These are phyloP conservation scores for Epichloe coenophiala DNA, from an alignment of 2,329 filamentous ascomycete species.

Conservation along the genomic window DNA sequence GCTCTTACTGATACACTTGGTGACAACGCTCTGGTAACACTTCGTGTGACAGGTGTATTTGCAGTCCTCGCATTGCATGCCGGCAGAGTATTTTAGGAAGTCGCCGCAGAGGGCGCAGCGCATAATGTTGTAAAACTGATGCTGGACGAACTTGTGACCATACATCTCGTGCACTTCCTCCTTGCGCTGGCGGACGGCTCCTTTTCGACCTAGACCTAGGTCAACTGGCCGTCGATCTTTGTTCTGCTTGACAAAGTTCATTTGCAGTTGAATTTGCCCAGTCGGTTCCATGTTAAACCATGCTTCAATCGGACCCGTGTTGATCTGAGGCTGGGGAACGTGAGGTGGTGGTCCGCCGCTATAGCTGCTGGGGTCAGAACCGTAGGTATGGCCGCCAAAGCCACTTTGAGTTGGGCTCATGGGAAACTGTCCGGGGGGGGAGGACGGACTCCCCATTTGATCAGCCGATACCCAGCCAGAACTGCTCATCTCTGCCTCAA, in stretches of 20 bases:
- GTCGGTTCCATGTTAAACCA: conserved; percentile 97
- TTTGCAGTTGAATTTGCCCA: conserved; percentile 77
- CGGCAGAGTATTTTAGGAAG: conserved; percentile 95
- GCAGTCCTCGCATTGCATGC: conserved; percentile 99
- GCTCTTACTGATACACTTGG: conserved; percentile 98
- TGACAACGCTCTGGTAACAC: conserved; percentile 92
- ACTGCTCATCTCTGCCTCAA: conserved; percentile 88
- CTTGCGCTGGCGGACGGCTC: conserved; percentile 92
- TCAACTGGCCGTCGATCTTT: conserved; percentile 75
- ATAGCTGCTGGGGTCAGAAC: conserved; percentile 11
- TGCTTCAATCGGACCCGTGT: conserved; percentile 60
- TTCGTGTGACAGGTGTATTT: conserved; percentile 99
- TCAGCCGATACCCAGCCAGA: conserved; percentile 97
- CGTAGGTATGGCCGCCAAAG: conserved; percentile 30
- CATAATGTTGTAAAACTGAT: conserved; percentile 99
- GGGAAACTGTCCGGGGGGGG: conserved; percentile 39
- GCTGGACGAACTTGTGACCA: conserved; percentile 95
- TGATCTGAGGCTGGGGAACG: conserved; percentile 34
- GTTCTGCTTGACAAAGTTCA: conserved; percentile 86
- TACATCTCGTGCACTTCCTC: conserved; percentile 98
- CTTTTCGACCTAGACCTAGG: conserved; percentile 83
- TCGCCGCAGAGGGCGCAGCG: conserved; percentile 95
- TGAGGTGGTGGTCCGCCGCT: conserved; percentile 17
- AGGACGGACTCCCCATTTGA: conserved; percentile 58
- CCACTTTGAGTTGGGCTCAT: conserved; percentile 34